Evolutionary conservation across 306 rosid genomes (phyloP).

Genomic region (Fagus crenata): DNA sequence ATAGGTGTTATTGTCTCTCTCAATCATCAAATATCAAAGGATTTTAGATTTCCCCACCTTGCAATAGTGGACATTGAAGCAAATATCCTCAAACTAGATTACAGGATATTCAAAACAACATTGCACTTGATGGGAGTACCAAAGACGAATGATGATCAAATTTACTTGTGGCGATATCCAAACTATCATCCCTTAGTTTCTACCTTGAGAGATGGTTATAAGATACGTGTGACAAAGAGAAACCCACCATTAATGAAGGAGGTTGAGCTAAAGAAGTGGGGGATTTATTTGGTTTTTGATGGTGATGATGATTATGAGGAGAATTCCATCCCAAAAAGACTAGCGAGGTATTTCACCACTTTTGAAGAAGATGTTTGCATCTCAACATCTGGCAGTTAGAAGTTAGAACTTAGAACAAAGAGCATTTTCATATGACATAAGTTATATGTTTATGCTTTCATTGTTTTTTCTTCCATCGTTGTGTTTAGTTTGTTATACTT

Average conservation of each 20-base stretch:
- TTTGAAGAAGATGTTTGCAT: not conserved
- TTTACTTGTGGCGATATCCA: slow-evolving; percentile 49
- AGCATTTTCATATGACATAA: no score
- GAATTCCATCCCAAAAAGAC: slow-evolving; percentile 47
- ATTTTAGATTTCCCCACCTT: slow-evolving; percentile 15
- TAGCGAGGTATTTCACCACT: slow-evolving; percentile 42
- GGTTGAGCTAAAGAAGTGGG: slow-evolving; percentile 49
- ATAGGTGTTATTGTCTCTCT: slow-evolving; percentile 51
- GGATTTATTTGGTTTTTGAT: slow-evolving; percentile 47
- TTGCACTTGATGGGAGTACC: slow-evolving; percentile 48
- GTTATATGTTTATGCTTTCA: no score
- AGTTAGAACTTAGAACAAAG: no score
- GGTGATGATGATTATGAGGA: slow-evolving; percentile 68
- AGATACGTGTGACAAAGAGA: slow-evolving; percentile 30
- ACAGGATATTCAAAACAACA: slow-evolving; percentile 19
- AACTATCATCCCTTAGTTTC: slow-evolving; percentile 30
- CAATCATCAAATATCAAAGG: slow-evolving; percentile 32
- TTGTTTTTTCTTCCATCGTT: no score
- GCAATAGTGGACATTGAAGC: slow-evolving; percentile 40
- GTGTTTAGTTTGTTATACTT: no score
- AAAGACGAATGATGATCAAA: slow-evolving; percentile 45
- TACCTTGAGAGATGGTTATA: slow-evolving; percentile 40
- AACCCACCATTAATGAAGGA: slow-evolving; percentile 36
- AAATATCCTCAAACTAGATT: slow-evolving; percentile 38
- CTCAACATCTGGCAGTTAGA: not conserved